A percentile compares a stretch with the other conserved stretches of the same genome.
Conservation (phyloP, 768 basidiomycete genomes). For the Rhodotorula babjevae region DNA sequence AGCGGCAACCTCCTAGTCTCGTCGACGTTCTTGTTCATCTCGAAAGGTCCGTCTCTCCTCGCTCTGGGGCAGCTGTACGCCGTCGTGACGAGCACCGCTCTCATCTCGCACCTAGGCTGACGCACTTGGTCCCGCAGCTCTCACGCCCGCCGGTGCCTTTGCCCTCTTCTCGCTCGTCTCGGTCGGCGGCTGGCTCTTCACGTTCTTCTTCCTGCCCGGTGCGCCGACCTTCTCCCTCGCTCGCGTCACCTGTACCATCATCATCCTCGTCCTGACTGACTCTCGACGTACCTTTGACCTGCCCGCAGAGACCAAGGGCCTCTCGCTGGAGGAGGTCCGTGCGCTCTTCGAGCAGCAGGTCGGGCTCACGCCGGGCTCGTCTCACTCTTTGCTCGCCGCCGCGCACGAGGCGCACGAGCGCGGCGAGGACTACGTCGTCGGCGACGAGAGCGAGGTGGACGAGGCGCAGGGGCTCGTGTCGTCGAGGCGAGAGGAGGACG, state of each 20-base stretch:
- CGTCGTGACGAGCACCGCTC: too few species aligned
- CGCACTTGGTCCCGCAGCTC: background rate
- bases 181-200: slow-evolving; percentile 27
- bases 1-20: slow-evolving; percentile 33
- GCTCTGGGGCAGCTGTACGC: background rate
- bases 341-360: slow-evolving; percentile 25
- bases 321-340: slow-evolving; percentile 20
- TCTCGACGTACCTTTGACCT: too few species aligned
- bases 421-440: background rate
- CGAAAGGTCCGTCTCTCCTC: slow-evolving; percentile 1
- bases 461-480: background rate
- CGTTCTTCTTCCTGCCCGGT: slow-evolving; percentile 24
- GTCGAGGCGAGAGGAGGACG: background rate
- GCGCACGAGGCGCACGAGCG: too few species aligned
- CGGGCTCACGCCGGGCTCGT: background rate
- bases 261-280: background rate
- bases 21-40: slow-evolving; percentile 28
- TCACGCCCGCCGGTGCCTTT: slow-evolving; percentile 32
- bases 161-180: slow-evolving; percentile 16
- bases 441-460: background rate
- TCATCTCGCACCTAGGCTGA: too few species aligned
- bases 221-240: background rate
- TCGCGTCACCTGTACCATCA: too few species aligned
- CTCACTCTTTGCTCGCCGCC: background rate
- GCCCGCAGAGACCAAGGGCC: slow-evolving; percentile 32